Evolutionary conservation across 2,329 filamentous ascomycete species (phyloP), one percentile per base, ranked within the genome.

Genomic region (Cladosporium sp.): DNA sequence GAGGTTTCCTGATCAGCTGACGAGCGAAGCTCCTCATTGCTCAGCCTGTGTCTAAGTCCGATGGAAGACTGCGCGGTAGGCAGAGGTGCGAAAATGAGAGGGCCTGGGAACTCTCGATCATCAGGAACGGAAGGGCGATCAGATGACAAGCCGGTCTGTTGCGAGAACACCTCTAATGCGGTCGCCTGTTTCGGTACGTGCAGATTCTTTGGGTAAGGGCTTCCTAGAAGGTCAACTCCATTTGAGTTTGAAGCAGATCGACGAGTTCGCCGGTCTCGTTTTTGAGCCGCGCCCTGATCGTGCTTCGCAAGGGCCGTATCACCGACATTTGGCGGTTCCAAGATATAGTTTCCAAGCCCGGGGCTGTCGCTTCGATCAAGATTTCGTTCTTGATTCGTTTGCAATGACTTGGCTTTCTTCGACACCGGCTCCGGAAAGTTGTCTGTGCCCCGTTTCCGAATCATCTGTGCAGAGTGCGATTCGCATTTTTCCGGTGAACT

Each of bases 1-100:
- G 71, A 73, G 4, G 66, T 66, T 42, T 66, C 67, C 37, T 61
- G 58, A 22, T 72, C 71, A 16, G 68, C 73, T 62, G 57, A 71
- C 67, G 63, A 74, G 59, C 64, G 61, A 59, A 54, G 71, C 66
- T 64, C 76, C 38, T 60, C 68, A 48, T 74, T 74, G 59, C 71
- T 73, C 1, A 70, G 72, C 9, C 72, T 37, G 11, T 46, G 11
- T 11, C 16, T n/a, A 7, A 2, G 4, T 2, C 16, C n/a, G 3
- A 11, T 3, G 4, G 18, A 16, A 37, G 48, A 40, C 13, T 9
- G n/a, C 31, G 43, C 31, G 9, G 10, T 11, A 18, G 48, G 18
- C 6, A 28, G 22, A 37, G 40, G 31, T 8, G 31, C 10, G 34
- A 50, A 19, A 32, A 37, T 14, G 13, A 50, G 32, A 2, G 14